Evolutionary conservation across 2,329 filamentous ascomycete species (phyloP), one percentile per base, ranked within the genome.

Genomic region (Microsporum canis): DNA sequence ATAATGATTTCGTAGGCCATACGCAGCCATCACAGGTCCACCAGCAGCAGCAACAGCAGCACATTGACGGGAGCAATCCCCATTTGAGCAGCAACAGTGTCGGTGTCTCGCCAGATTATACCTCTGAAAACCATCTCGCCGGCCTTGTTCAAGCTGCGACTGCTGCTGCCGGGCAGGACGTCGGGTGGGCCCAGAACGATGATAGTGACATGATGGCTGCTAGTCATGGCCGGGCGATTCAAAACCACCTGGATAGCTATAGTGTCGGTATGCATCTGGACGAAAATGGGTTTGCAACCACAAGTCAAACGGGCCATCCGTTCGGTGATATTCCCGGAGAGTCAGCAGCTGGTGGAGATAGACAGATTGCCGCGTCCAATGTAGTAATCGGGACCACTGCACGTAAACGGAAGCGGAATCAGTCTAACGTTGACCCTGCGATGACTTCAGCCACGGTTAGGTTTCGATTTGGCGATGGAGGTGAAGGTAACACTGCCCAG

Each of bases 91-190:
- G 36, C 53, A 55, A 43, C 33, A 39, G 43, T 34, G 38, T 33
- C 27, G 60, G 57, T 4, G 58, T 60, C 5, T 39, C 58, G 3
- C 29, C 58, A 17, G 58, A 39, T 14, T 64, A 64, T 55, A 61
- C 63, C 38, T 55, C 59, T 5, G 63, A 64, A 23, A 75, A 74
- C 57, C 76, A 78, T 59, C 69, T 78, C 12, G 76, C 76, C 3
- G 76, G 76, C 3, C 64, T 78, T 38, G 75, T 78, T 5, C 73
- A 78, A 65, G 76, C 76, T 34, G 76, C 76, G 2, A 78, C 76
- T 2, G 76, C 76, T 1, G 75, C 76, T 36, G 76, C 76, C 8
- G 69, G 66, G n/a, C 65, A 67, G 36, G 65, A 66, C 59, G 64
- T 62, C 27, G 65, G 64, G 61, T 69, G 67, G 64, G 61, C 61